A percentile compares a stretch with the other conserved stretches of the same genome.
These are phyloP conservation scores for Firmiana major DNA, from an alignment of 345 rosid species.

Conservation along the genomic window DNA sequence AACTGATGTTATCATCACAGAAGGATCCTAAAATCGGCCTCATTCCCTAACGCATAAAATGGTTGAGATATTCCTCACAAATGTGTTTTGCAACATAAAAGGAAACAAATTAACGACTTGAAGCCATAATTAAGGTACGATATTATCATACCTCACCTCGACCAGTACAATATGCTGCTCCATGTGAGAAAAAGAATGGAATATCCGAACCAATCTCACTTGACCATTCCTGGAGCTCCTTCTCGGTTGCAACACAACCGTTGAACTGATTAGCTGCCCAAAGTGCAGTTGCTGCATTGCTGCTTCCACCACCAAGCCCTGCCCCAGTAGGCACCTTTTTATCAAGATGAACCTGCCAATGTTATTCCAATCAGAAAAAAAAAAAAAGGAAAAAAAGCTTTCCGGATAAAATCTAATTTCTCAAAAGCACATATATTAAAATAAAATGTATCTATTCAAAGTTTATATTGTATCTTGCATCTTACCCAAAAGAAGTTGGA, in stretches of 20 bases:
- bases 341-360: constrained; percentile 77
- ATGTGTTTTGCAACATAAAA: background rate
- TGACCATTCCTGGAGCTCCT: constrained; percentile 95
- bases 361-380: constrained; percentile 9
- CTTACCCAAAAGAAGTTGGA: constrained; percentile 79
- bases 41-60: background rate
- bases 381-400: background rate
- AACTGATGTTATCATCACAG: too few relatives aligned
- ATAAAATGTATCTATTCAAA: background rate
- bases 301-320: constrained; percentile 97
- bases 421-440: background rate
- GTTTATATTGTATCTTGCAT: background rate
- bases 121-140: background rate
- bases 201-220: constrained; percentile 96
- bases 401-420: background rate
- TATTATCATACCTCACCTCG: constrained; percentile 84
- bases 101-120: background rate
- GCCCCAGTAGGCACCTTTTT: constrained; percentile 92
- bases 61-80: background rate
- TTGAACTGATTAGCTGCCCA: constrained; percentile 98
- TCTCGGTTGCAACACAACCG: constrained; percentile 68
- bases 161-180: constrained; percentile 94
- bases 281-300: constrained; percentile 97
- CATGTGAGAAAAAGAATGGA: constrained; percentile 93
- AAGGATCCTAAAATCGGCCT: background rate